Conservation (phyloP, 1,139 yeast genomes). For the Geotrichum citri-aurantii region DNA sequence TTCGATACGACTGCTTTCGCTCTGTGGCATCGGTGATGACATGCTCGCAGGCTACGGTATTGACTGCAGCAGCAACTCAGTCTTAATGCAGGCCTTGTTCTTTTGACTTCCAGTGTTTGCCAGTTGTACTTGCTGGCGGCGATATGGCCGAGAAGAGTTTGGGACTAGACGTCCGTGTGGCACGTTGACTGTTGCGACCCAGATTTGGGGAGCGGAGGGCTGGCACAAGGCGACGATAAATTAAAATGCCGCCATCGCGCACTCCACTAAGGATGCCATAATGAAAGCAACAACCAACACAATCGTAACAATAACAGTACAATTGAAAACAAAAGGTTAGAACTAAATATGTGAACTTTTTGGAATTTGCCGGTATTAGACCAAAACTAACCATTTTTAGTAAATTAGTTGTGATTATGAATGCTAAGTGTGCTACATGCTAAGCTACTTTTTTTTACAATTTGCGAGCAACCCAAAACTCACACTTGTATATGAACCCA, state of each 20-base stretch:
- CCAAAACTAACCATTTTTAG: too few species aligned
- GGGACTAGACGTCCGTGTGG: conserved; percentile 81
- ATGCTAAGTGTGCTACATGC: too few species aligned
- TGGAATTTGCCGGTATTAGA: too few species aligned
- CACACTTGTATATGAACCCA: conserved; percentile 57
- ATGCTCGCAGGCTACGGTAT: conserved; percentile 55
- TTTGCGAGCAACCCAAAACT: conserved; percentile 58
- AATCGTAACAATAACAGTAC: too few species aligned
- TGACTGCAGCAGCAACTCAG: conserved; percentile 61
- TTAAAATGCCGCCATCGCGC: too few species aligned
- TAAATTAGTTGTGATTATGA: background rate
- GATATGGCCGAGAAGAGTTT: conserved; percentile 86
- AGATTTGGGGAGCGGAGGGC: conserved; percentile 40
- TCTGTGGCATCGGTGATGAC: conserved; percentile 75
- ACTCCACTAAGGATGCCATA: too few species aligned
- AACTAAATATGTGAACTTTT: too few species aligned
- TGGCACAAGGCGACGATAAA: too few species aligned
- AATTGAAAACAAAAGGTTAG: too few species aligned
- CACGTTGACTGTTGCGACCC: conserved; percentile 95
- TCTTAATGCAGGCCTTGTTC: conserved; percentile 72
- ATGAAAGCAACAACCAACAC: too few species aligned
- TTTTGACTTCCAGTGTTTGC: conserved; percentile 72
- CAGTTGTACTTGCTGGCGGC: conserved; percentile 73
- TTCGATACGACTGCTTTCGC: conserved; percentile 76
- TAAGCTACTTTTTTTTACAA: too few species aligned